phyloP scores from a whole-genome alignment of 352 stramenopile genomes.

The Aphanomyces invadans region DNA sequence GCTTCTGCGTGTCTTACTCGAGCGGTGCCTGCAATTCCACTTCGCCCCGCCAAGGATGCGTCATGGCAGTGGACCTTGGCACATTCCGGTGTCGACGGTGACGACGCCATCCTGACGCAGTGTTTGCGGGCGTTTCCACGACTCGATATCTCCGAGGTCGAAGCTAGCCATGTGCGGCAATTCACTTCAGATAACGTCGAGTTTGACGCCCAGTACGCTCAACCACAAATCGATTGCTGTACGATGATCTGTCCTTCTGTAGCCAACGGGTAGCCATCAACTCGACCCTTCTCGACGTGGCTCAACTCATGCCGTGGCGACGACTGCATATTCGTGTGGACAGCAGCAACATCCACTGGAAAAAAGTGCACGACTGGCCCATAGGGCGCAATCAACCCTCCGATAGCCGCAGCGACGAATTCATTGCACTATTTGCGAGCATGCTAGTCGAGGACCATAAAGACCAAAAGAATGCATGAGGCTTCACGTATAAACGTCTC shows the following conservation, averaged over 20 bases:
- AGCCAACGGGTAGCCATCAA: slow-evolving; percentile 1
- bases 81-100: background rate
- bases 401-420: background rate
- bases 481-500: no score
- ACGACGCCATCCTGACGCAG: background rate
- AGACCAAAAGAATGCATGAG: no score
- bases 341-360: background rate
- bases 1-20: background rate
- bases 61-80: background rate
- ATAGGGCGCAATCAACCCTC: background rate
- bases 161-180: background rate
- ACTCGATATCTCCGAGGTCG: background rate
- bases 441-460: slow-evolving; percentile 7
- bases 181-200: background rate
- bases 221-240: background rate
- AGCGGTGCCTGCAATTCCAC: background rate
- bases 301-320: slow-evolving; percentile 7
- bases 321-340: slow-evolving; percentile 19
- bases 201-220: background rate
- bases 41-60: background rate
- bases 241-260: background rate
- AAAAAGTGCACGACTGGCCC: slow-evolving; percentile 21
- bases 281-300: background rate
- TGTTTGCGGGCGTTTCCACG: background rate
- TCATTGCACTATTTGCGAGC: background rate